Base-by-base conservation (phyloP, 306 rosid species). In the Vigna mungo region DNA sequence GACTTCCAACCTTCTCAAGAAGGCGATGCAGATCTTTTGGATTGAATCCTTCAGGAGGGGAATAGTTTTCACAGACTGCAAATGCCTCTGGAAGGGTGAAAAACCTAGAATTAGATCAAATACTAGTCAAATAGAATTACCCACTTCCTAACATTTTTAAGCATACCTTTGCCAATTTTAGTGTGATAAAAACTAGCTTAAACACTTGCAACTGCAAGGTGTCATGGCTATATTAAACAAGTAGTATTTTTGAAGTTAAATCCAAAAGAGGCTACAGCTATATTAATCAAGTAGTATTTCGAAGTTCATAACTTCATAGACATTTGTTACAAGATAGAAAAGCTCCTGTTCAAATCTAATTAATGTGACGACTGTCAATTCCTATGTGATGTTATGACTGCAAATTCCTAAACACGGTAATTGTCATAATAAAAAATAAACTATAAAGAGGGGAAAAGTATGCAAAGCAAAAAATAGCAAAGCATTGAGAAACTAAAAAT, bases 1-100 rank as follows among this genome's bases (percentile, higher is more conserved):
- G 99, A 71, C 96, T 96, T 85, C 99, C 99, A 37, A 96, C 97
- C 85, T 88, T 92, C 86, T 90, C 97, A 79, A 95, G 90, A 64
- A 95, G 88, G 80, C 85, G 91, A 81, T 89, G 87, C 53, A 95
- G 91, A 86, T 95, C 97, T 82, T 87, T 85, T 1, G 96, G 96
- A 77, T 89, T 84, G 89, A 95, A 95, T 76, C 96, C 97, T 81
- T 87, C 96, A 0, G 97, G 97, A 85, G 99, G 97, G 48, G 94
- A 88, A 83, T 92, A 96, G 80, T 96, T 91, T 84, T 92, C 98
- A 36, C 98, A 96, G 58, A 96, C 94, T 68, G 98, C 99, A 88
- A 96, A 96, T 51, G 99, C 97, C 90, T 96, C 98, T 92, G 96
- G 54, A 85, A n/a, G 81, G 39, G 9, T 23, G 16, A 78, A 68